Base-by-base conservation (phyloP, 192 early-diverging fungal genomes). In the Cladochytrium replicatum region DNA sequence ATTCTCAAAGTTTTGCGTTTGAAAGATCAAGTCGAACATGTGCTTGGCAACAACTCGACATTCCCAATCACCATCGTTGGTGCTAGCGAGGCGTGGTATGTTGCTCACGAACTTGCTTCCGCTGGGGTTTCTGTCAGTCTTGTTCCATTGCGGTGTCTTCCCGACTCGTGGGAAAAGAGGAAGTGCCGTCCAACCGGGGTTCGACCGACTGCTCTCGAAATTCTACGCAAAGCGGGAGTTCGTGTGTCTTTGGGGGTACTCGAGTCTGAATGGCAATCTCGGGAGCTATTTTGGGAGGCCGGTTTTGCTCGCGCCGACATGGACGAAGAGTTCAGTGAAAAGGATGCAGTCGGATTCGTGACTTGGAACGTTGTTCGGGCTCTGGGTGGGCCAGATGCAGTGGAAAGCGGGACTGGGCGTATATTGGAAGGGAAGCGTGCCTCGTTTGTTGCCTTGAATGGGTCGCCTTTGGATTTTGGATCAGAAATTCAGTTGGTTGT, bases 241-340 rank as follows among this genome's bases (percentile, higher is more conserved):
- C 77, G 70, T 32, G 63, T 84, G 11, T 71, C 65, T 11, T 42
- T 82, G 22, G 71, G 71, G 28, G 75, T 75, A 1, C 25, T 53
- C 3, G 56, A 55, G 37, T 67, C 66, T 46, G 69, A 76, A n/a
- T 52, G 68, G 48, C 68, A 71, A 2, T n/a, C n/a, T n/a, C 76
- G 82, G 39, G 76, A 80, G 38, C 58, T 87, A 38, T 68, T 78
- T 7, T 89, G 84, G 84, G 84, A 84, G 63, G 87, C 87, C 24
- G 87, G 82, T 4, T 86, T 82, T 80, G 66, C 67, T 2, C 28
- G 55, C 3, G 61, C 22, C 11, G 74, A 74, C 31, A n/a, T n/a
- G n/a, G 60, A 64, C 26, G 46, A 59, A 13, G 46, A 43, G 13
- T 61, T 82, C 31, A 45, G 64, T 0, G 82, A 72, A 51, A 64